phyloP scores from a whole-genome alignment of 2,329 filamentous ascomycete genomes.

The Magnaporthiopsis poae region DNA sequence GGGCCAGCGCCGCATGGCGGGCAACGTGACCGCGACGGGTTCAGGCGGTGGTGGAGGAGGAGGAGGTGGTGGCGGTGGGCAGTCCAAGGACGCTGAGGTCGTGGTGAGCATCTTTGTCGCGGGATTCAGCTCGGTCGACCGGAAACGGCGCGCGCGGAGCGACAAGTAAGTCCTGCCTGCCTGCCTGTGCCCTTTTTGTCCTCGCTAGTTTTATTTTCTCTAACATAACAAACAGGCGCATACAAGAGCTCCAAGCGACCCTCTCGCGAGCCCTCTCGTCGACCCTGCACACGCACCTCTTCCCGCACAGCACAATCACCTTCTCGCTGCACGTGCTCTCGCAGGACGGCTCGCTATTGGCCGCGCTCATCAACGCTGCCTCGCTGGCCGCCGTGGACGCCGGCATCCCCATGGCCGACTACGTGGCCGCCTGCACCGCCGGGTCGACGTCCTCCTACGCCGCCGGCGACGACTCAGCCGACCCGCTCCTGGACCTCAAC shows the following conservation, averaged over 20 bases:
- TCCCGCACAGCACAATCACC: conserved; percentile 75
- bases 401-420: conserved; percentile 88
- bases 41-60: conserved; percentile 20
- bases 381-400: conserved; percentile 90
- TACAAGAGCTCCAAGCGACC: conserved; percentile 69
- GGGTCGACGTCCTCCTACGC: conserved; percentile 64
- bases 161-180: conserved; percentile 56
- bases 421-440: conserved; percentile 78
- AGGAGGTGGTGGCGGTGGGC: conserved; percentile 14
- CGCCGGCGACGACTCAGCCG: conserved; percentile 56
- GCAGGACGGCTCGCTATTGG: conserved; percentile 81
- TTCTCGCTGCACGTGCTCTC: conserved; percentile 79
- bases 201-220: too few species aligned
- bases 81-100: conserved; percentile 52
- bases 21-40: conserved; percentile 33
- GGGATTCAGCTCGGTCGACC: conserved; percentile 78
- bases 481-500: conserved; percentile 74
- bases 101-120: conserved; percentile 76
- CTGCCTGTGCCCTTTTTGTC: background rate
- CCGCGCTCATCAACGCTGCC: conserved; percentile 80
- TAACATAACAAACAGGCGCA: conserved; percentile 46
- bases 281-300: conserved; percentile 75
- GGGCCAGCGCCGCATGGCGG: conserved; percentile 33
- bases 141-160: conserved; percentile 62
- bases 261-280: conserved; percentile 67